Evolutionary conservation across 2,329 filamentous ascomycete genomes (phyloP).

Genomic region (Fusarium devonianum): DNA sequence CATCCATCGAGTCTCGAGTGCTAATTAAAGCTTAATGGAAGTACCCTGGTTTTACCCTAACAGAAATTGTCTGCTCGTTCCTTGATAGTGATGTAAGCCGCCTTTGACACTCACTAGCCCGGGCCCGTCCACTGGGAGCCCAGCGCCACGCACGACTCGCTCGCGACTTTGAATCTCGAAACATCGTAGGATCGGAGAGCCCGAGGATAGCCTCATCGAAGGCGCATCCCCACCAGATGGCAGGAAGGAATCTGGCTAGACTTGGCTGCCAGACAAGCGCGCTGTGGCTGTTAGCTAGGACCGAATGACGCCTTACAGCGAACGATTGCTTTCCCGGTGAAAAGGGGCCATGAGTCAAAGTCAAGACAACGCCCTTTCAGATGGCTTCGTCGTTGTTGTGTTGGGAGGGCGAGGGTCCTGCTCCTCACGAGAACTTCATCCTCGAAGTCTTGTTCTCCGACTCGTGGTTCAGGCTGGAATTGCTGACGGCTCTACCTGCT

Average conservation of each 20-base stretch:
- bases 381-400: neutral
- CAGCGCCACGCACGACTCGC: conserved; percentile 26
- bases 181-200: conserved; percentile 10
- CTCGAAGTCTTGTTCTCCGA: neutral
- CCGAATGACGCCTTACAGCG: neutral
- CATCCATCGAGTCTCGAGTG: too few species aligned
- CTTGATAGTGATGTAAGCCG: too few species aligned
- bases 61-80: neutral
- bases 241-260: neutral
- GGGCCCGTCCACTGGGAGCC: conserved; percentile 1
- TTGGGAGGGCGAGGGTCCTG: too few species aligned
- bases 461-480: neutral
- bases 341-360: neutral
- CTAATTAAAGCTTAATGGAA: too few species aligned
- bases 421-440: too few species aligned
- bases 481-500: too few species aligned
- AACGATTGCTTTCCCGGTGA: neutral
- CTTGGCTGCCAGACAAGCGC: neutral
- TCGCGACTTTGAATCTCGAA: conserved; percentile 4
- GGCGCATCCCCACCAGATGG: conserved; percentile 11
- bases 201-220: conserved; percentile 9
- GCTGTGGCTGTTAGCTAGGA: neutral
- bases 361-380: neutral
- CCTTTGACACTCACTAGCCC: neutral
- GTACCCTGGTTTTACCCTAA: neutral